phyloP scores from a whole-genome alignment of 2,329 filamentous ascomycete species.

The Sphaerulina populicola region DNA sequence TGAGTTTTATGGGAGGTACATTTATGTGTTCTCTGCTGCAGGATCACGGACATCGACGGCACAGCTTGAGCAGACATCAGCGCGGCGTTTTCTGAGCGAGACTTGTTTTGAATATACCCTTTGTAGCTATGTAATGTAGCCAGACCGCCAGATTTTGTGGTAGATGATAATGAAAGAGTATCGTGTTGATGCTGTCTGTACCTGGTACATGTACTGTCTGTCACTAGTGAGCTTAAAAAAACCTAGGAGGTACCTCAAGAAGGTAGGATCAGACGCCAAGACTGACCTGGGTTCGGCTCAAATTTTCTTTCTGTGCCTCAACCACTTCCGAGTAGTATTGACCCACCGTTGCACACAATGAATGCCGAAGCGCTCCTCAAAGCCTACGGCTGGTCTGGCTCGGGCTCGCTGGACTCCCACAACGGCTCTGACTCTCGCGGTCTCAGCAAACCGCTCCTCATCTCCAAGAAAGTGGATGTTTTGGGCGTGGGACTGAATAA shows the following conservation, averaged over 20 bases:
- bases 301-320: background rate
- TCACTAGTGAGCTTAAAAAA: too few species aligned
- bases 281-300: too few species aligned
- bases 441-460: constrained; percentile 71
- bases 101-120: constrained; percentile 2
- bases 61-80: constrained; percentile 2
- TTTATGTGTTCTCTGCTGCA: constrained; percentile 1
- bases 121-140: constrained; percentile 2
- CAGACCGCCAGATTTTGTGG: background rate
- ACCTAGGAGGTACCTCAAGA: too few species aligned
- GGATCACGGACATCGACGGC: background rate
- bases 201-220: too few species aligned
- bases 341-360: constrained; percentile 47
- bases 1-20: background rate
- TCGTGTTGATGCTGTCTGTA: background rate
- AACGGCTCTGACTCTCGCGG: constrained; percentile 54
- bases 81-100: constrained; percentile 1
- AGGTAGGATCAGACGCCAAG: too few species aligned
- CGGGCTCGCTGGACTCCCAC: constrained; percentile 67
- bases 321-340: background rate
- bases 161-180: background rate
- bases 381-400: constrained; percentile 81
- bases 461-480: constrained; percentile 72
- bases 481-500: constrained; percentile 74
- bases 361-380: constrained; percentile 75